Evolutionary conservation across 345 rosid genomes (phyloP), one percentile per base, ranked within the genome.

Genomic region (Erodium maritimum): DNA sequence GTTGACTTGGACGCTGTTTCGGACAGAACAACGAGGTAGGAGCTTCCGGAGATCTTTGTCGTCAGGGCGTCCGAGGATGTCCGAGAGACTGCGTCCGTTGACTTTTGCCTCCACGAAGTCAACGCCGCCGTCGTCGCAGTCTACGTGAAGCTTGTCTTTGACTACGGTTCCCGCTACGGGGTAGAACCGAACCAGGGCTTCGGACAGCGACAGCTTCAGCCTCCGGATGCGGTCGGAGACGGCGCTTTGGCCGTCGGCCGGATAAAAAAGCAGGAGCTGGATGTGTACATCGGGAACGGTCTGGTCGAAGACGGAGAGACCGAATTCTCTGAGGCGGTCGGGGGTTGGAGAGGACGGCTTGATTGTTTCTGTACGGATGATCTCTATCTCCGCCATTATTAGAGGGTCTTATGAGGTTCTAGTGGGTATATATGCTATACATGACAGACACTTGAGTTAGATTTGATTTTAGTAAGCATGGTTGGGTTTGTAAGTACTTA

Each of bases 301-400:
- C 63, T 70, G 63, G 46, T 70, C 74, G 33, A 61, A 22, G 33
- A 61, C 16, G 17, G 67, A 70, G 37, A 70, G 60, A 8, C 56
- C 52, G 48, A 48, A 20, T 19, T 18, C 23, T 51, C 10, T 22
- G 19, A 65, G 62, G n/a, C 52, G 50, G 22, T 22, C 22, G 1
- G 73, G 52, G 0, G 69, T 65, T 13, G 63, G 67, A 53, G 63
- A 56, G 13, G 66, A 62, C 5, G 71, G 71, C 50, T 68, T 68
- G 54, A 68, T 61, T 25, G 62, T 62, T 50, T 57, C 59, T 58
- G 18, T 58, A 18, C 48, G 4, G 23, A 56, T 21, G 4, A 68
- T 50, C 56, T 63, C 60, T 12, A 68, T 25, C 33, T 25, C 33
- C 33, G 7, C 33, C 33, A 25, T 25, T 25, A 7, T 25, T 25